Base-by-base conservation (phyloP, 495 filamentous ascomycete genomes). In the Hyaloscypha finlandica region DNA sequence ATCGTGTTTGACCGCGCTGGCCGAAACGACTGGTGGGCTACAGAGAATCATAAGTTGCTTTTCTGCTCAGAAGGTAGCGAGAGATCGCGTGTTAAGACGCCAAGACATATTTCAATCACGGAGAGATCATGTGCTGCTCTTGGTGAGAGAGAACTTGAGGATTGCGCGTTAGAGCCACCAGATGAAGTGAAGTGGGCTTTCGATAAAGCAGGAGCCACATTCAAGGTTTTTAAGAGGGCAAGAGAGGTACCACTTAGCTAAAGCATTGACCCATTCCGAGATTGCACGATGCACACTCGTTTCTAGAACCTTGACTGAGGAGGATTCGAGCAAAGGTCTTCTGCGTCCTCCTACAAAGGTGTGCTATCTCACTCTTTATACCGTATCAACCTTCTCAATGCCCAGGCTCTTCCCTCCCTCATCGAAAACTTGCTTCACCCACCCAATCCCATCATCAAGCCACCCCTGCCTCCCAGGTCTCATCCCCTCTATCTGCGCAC, bases 401-500 rank as follows among this genome's bases (percentile, higher is more conserved):
- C 42, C 9, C 16, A 48, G 16, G 11, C 42, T 19, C 16, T 48
- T 48, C 42, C 42, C 42, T 11, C 42, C 16, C 42, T 48, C 42
- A 4, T 48, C 42, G 4, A 48, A 48, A 52, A 70, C 25, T 37
- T 61, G 32, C 32, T 54, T 48, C 9, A 66, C 55, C 68, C 63
- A 66, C 19, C 33, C 48, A 20, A 70, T 30, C 2, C 63, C 63
- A 9, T 35, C 19, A 45, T 62, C 58, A 51, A 22, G 62, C 63
- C 63, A 70, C 6, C 54, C 14, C 9, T 66, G 56, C 32, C 63
- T 56, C 42, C 51, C 61, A 1, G 68, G 63, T 12, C n/a, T 63
- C 22, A 70, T 22, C 5, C 58, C 59, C 20, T 70, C 68, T 35
- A 11, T 39, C n/a, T 66, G 59, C 52, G 64, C 12, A 58, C 25